A percentile compares a stretch with the other conserved stretches of the same genome.
Conservation (phyloP, 371 early-diverging fungal species). For the Mucor lusitanicus region DNA sequence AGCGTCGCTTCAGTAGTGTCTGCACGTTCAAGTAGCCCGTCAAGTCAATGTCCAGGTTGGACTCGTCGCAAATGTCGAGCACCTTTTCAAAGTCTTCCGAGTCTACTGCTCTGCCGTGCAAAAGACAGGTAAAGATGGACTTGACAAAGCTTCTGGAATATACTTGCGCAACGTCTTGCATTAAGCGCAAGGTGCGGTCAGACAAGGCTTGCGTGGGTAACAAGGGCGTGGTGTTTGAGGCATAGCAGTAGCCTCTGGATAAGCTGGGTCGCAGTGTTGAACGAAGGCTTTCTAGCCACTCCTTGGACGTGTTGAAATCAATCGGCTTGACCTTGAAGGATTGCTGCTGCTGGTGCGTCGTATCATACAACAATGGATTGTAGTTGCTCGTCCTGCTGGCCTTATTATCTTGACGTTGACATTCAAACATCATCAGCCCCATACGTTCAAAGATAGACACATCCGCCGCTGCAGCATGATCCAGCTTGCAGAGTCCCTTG, state of each 20-base stretch:
- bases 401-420: conserved; percentile 58
- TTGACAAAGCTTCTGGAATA: conserved; percentile 65
- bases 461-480: not conserved
- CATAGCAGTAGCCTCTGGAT: conserved; percentile 29
- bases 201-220: no score
- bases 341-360: no score
- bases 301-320: conserved; percentile 34
- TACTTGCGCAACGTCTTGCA: conserved; percentile 35
- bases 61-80: conserved; percentile 64
- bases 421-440: conserved; percentile 59
- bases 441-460: conserved; percentile 17
- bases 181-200: conserved; percentile 34
- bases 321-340: conserved; percentile 24
- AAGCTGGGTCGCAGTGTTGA: conserved; percentile 32
- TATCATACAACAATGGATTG: no score
- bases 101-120: conserved; percentile 59
- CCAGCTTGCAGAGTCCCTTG: conserved; percentile 27
- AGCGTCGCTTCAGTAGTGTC: conserved; percentile 41
- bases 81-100: conserved; percentile 66
- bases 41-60: conserved; percentile 71
- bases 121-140: conserved; percentile 63
- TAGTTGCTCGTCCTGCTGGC: no score
- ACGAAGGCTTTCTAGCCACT: conserved; percentile 36
- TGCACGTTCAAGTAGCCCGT: conserved; percentile 76
- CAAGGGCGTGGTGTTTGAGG: no score